A percentile compares a stretch with the other conserved stretches of the same genome.
Conservation (phyloP, 495 filamentous ascomycete species). For the Polyplosphaeria fusca region DNA sequence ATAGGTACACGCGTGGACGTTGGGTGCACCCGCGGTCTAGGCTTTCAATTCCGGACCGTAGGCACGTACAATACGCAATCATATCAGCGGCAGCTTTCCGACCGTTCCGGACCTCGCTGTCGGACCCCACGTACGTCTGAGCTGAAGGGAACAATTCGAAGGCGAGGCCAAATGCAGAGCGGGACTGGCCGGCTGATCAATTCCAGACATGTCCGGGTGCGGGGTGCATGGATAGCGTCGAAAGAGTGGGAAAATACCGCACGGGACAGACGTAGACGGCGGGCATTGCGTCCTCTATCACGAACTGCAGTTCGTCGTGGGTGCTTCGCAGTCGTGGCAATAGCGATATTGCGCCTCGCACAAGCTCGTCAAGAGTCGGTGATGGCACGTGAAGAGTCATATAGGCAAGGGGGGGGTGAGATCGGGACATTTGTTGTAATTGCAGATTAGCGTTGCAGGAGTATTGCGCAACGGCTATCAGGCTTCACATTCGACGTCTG, state of each 20-base stretch:
- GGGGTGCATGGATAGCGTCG: conserved; percentile 28
- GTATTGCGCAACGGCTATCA: no score
- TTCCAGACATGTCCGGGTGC: conserved; percentile 13
- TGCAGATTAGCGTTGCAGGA: no score
- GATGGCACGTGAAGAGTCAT: no score
- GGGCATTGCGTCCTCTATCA: background rate
- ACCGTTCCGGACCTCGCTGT: conserved; percentile 12
- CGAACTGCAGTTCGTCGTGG: conserved; percentile 18
- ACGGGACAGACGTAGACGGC: no score
- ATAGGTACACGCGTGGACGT: background rate
- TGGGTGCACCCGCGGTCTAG: background rate
- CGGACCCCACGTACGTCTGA: background rate
- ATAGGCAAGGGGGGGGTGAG: no score
- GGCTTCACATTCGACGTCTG: no score
- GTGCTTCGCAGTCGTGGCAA: no score
- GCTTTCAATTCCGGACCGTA: no score
- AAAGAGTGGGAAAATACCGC: conserved; percentile 13
- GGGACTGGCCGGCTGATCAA: conserved; percentile 30
- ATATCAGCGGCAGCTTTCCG: conserved; percentile 15
- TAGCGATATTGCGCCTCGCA: no score
- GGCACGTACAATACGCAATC: no score
- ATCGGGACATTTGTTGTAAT: no score
- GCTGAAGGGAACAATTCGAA: background rate
- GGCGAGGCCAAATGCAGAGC: conserved; percentile 12
- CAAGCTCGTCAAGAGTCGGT: no score